Conservation (phyloP, 1,139 yeast genomes). For the Suhomyces yuchorum region DNA sequence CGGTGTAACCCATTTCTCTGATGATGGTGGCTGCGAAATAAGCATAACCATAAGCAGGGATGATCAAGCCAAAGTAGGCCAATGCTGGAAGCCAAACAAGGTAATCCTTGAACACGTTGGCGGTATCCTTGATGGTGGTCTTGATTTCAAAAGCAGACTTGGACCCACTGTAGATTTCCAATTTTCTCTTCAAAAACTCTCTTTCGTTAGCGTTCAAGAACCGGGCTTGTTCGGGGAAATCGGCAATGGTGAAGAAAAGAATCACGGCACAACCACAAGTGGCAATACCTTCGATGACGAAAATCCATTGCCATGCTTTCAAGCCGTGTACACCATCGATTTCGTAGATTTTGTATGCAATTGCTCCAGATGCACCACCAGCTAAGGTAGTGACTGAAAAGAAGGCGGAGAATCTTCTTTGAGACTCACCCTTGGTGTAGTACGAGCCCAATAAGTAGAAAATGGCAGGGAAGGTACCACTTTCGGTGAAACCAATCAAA, state of each 20-base stretch:
- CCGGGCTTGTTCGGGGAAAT: constrained; percentile 56
- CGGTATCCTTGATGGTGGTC: constrained; percentile 44
- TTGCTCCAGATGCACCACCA: constrained; percentile 46
- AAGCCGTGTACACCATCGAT: constrained; percentile 42
- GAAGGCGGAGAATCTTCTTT: constrained; percentile 66
- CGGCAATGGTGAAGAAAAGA: constrained; percentile 68
- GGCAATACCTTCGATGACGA: constrained; percentile 70
- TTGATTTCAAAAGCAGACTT: constrained; percentile 55
- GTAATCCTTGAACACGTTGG: constrained; percentile 46
- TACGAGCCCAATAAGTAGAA: constrained; percentile 64
- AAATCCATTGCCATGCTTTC: constrained; percentile 73
- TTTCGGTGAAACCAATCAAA: constrained; percentile 64
- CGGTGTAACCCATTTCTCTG: constrained; percentile 56
- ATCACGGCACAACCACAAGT: constrained; percentile 61
- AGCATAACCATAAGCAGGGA: constrained; percentile 73
- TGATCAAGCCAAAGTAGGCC: constrained; percentile 61
- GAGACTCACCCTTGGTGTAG: constrained; percentile 63
- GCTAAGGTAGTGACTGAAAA: constrained; percentile 51
- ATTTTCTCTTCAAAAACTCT: constrained; percentile 52
- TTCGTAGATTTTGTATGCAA: constrained; percentile 44
- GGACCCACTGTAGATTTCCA: constrained; percentile 53
- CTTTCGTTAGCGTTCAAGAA: constrained; percentile 53
- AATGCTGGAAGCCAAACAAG: constrained; percentile 59
- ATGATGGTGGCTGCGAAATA: constrained; percentile 70
- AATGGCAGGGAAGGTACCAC: constrained; percentile 74